Base-by-base conservation (phyloP, 176 grass and related monocot genomes). In the Oropetium thomaeum region DNA sequence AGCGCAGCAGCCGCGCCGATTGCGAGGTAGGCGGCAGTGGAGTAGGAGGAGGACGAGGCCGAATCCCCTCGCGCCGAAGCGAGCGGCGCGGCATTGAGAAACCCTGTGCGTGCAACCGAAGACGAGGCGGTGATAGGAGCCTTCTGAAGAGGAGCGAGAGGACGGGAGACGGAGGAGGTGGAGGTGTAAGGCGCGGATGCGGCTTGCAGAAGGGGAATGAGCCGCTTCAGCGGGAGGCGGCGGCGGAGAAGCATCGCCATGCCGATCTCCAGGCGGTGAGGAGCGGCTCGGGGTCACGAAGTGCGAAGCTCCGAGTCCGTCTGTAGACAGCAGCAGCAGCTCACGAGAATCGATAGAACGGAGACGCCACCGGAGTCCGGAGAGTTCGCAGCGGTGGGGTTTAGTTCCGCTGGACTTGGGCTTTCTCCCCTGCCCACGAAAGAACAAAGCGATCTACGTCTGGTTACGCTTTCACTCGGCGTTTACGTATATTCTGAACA, bases 241-340 rank as follows among this genome's bases (percentile, higher is more conserved):
- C 74, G 85, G 67, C 67, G 79, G 17, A 81, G 79, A 39, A 82
- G 74, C 79, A 82, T 82, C 40, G 74, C 74, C 79, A 53, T 87
- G 79, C 25, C 9, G 58, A 32, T 30, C 74, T 48, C 57, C 70
- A 14, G 43, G n/a, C 45, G 58, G 29, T 17, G 58, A 67, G 59
- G 67, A 37, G 19, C 31, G 31, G 49, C 9, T 41, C 29, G 15
- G 20, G 42, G 30, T 29, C 34, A 49, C 25, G 31, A 32, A 32
- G 53, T 22, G 39, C 19, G 8, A 40, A 11, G 58, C 28, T 76
- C 59, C 73, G 40, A 47, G 57, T 34, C 40, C 39, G 39, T 22
- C 28, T 27, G 58, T 5, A 19, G 27, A 28, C 8, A 20, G 28
- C 29, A 20, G 28, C 29, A 63, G 52, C 20, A 0, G 35, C 22